A percentile compares a stretch with the other conserved stretches of the same genome.
phyloP scores from a whole-genome alignment of 75 land plant genomes.

The Isoetes taiwanensis region DNA sequence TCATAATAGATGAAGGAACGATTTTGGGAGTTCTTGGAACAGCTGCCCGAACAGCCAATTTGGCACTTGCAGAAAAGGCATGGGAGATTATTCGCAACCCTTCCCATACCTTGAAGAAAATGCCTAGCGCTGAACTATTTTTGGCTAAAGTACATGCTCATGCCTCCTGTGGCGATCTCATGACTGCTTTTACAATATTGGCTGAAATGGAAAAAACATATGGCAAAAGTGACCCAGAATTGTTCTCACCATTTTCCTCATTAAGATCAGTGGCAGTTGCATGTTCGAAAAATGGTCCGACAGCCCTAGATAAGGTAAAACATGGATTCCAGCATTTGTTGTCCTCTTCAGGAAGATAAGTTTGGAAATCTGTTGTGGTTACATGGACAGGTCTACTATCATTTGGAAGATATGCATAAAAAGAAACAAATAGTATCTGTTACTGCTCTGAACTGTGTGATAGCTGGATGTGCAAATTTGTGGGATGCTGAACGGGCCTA shows the following conservation, averaged over 20 bases:
- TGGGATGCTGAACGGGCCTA: slow-evolving; percentile 95
- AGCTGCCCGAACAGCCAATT: slow-evolving; percentile 24
- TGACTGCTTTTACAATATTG: slow-evolving; percentile 46
- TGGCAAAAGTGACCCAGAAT: slow-evolving; percentile 40
- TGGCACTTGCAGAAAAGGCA: slow-evolving; percentile 21
- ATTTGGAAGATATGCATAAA: slow-evolving; percentile 34
- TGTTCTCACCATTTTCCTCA: slow-evolving; percentile 77
- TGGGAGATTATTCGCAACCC: slow-evolving; percentile 38
- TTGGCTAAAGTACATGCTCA: slow-evolving; percentile 55
- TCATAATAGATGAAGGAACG: slow-evolving; percentile 24
- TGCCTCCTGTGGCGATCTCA: slow-evolving; percentile 51
- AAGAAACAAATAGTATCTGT: slow-evolving; percentile 18
- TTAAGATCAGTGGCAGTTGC: slow-evolving; percentile 63
- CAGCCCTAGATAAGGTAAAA: slow-evolving; percentile 71
- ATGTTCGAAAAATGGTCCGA: slow-evolving; percentile 59
- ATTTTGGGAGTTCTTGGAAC: slow-evolving; percentile 17
- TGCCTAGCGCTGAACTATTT: slow-evolving; percentile 51
- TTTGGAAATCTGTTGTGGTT: not conserved
- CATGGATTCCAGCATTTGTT: too few species aligned
- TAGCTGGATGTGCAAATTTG: slow-evolving; percentile 78
- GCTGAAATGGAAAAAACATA: slow-evolving; percentile 55
- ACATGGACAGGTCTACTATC: slow-evolving; percentile 61
- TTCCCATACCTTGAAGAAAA: slow-evolving; percentile 41
- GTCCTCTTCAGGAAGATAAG: too few species aligned
- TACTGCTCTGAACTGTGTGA: slow-evolving; percentile 84